These are phyloP conservation scores for Pyrrhoderma lamaoense DNA, from an alignment of 1,284 basidiomycete species.

Conservation along the genomic window DNA sequence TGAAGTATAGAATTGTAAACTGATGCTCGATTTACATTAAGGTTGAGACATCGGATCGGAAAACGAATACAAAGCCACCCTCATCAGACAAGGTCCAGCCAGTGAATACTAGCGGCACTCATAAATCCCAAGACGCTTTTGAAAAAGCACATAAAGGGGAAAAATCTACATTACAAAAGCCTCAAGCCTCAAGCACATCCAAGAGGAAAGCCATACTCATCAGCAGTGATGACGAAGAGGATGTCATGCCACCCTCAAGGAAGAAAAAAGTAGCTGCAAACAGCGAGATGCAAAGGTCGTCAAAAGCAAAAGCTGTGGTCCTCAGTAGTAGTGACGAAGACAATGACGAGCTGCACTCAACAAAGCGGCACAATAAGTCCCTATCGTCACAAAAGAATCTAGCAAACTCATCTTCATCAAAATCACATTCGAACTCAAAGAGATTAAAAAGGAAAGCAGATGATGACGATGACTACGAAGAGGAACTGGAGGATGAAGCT, in stretches of 20 bases:
- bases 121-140: too few species aligned
- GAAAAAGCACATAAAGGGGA: conserved; percentile 22
- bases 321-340: conserved; percentile 3
- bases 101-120: too few species aligned
- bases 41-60: too few species aligned
- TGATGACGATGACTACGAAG: conserved; percentile 5
- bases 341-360: conserved; percentile 29
- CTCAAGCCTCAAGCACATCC: not conserved
- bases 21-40: too few species aligned
- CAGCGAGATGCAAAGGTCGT: conserved; percentile 25
- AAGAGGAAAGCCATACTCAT: conserved; percentile 12
- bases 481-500: not conserved
- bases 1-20: too few species aligned
- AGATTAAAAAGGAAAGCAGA: not conserved
- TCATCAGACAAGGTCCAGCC: too few species aligned
- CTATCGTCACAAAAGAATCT: not conserved
- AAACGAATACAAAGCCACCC: too few species aligned
- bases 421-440: conserved; percentile 1
- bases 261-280: conserved; percentile 28
- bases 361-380: not conserved
- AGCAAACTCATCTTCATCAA: not conserved
- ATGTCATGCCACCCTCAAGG: conserved; percentile 24
- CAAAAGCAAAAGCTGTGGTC: not conserved
- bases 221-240: conserved; percentile 24
- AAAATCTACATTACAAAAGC: not conserved